These are phyloP conservation scores for Rhynchospora breviuscula DNA, from an alignment of 176 grass and related monocot species.

Conservation along the genomic window DNA sequence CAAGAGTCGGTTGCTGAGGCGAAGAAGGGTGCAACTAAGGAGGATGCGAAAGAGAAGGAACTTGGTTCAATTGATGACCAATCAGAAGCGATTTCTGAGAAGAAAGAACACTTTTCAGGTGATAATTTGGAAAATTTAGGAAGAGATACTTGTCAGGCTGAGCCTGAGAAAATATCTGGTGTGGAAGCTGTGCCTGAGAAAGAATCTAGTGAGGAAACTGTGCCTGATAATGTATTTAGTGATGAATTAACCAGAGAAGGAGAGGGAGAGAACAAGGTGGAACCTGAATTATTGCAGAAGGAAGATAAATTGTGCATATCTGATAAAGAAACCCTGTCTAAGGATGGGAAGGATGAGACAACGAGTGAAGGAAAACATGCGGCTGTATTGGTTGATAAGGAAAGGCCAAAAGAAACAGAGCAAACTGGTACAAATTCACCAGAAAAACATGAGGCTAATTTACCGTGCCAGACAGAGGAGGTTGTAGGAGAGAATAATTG, in stretches of 20 bases:
- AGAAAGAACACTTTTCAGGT: slow-evolving; percentile 31
- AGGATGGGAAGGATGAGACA: slow-evolving; percentile 29
- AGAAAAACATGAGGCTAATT: slow-evolving; percentile 10
- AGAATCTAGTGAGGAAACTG: slow-evolving; percentile 11
- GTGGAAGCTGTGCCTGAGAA: slow-evolving; percentile 8
- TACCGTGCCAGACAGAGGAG: slow-evolving; percentile 32
- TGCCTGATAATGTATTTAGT: slow-evolving; percentile 22
- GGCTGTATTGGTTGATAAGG: slow-evolving; percentile 14
- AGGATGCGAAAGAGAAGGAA: slow-evolving; percentile 5
- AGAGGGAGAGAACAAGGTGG: slow-evolving; percentile 27
- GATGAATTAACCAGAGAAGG: slow-evolving; percentile 31
- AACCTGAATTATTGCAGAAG: slow-evolving; percentile 1
- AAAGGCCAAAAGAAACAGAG: slow-evolving; percentile 29
- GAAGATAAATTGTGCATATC: slow-evolving; percentile 18
- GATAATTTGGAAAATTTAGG: slow-evolving; percentile 5
- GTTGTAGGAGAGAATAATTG: slow-evolving; percentile 31
- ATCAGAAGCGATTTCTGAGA: slow-evolving; percentile 17
- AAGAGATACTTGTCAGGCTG: slow-evolving; percentile 4
- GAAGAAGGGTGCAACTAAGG: background rate
- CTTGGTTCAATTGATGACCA: slow-evolving; percentile 1
- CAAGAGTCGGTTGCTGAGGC: slow-evolving; percentile 20
- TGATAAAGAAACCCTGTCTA: slow-evolving; percentile 13
- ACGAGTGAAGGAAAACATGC: background rate
- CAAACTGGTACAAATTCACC: slow-evolving; percentile 21
- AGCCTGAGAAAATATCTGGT: slow-evolving; percentile 16